Base-by-base conservation (phyloP, 2,329 filamentous ascomycete species). In the Teratosphaeria zuluensis region DNA sequence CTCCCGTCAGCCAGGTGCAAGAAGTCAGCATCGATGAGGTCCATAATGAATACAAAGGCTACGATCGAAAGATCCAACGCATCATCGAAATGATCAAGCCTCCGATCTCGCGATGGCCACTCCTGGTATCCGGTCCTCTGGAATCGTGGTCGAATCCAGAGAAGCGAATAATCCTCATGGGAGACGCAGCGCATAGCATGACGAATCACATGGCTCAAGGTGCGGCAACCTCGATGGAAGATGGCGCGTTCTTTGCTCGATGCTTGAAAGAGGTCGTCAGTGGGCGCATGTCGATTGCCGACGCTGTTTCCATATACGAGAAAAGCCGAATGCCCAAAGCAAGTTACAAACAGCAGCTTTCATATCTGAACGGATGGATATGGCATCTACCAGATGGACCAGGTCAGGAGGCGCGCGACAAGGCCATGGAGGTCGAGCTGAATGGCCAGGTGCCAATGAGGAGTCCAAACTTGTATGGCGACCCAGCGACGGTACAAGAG, bases 141-240 rank as follows among this genome's bases (percentile, higher is more conserved):
- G 62, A 72, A 19, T 71, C 69, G 1, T 78, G 75, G 76, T 76
- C 73, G 1, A 76, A 71, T 42, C 64, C 70, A 1, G 65, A 70
- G 54, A 75, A 73, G 63, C 77, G 76, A 56, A 68, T 78, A 3
- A 73, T 77, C 1, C 63, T 78, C n/a, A 74, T 77, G 58, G 76
- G 76, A 8, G 74, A 77, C 62, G 74, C 75, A 0, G 74, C 72
- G 0, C 75, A 75, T 63, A 70, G 64, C 35, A 77, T 77, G 76
- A 69, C 72, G 19, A 74, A 76, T 58, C 72, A 76, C 61, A 75
- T 77, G 71, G 74, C 75, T 3, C 75, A 77, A 64, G 75, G 75
- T 7, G 75, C 75, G 16, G 75, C 75, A n/a, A 77, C 73, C 7
- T 70, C 71, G 1, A 77, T 77, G 72, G 75, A 77, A 65, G 75